Percentiles rank a stretch among this genome's conserved stretches.
phyloP scores from a whole-genome alignment of 176 grass and related monocot genomes.

The Rhynchospora tenuis region DNA sequence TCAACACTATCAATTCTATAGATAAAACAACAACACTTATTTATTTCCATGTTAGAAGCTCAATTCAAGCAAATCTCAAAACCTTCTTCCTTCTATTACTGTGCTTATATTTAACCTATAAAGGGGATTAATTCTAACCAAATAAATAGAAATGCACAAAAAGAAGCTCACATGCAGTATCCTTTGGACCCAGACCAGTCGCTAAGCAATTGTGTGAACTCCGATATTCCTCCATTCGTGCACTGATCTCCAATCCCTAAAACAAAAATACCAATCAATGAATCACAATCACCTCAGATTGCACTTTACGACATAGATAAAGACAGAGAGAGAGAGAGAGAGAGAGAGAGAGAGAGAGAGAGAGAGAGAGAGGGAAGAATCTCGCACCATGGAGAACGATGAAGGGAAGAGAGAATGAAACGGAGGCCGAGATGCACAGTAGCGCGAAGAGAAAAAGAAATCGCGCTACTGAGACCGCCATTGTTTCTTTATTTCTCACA shows the following conservation, averaged over 20 bases:
- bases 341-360: background rate
- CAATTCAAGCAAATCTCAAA: background rate
- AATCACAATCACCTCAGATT: constrained; percentile 2
- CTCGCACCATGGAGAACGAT: constrained; percentile 22
- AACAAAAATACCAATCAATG: background rate
- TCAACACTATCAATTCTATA: background rate
- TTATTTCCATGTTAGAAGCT: background rate
- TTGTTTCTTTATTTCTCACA: background rate
- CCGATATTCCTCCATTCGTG: constrained; percentile 50
- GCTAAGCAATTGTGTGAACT: constrained; percentile 71
- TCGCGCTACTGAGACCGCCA: background rate
- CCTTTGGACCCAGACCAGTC: constrained; percentile 80
- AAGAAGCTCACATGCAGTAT: constrained; percentile 59
- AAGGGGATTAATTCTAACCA: background rate
- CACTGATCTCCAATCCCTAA: constrained; percentile 58
- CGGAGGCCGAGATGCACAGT: background rate
- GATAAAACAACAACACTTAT: background rate
- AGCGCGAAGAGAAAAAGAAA: background rate
- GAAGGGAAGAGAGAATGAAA: constrained; percentile 19
- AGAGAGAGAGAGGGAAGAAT: background rate
- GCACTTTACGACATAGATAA: too few species aligned
- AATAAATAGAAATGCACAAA: background rate
- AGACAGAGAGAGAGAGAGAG: background rate
- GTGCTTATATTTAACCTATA: background rate
- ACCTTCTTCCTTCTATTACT: too few species aligned